These are phyloP conservation scores for Aotearoamyces nothofagi DNA, from an alignment of 2,329 filamentous ascomycete species.

Conservation along the genomic window DNA sequence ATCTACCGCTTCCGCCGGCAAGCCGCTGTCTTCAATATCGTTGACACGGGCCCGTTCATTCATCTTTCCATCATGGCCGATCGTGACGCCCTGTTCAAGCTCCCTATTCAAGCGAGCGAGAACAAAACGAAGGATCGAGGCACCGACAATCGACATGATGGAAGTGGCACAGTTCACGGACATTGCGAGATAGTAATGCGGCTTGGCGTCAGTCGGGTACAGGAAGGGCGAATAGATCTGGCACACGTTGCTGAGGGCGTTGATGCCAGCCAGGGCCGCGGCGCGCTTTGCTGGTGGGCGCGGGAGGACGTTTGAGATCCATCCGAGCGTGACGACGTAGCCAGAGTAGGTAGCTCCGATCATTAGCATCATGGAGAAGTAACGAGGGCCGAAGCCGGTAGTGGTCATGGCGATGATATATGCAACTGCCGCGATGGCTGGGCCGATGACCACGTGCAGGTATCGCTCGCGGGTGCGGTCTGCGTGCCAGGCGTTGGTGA, in stretches of 20 bases:
- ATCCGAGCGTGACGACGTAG: constrained; percentile 50
- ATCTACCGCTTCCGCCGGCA: background rate
- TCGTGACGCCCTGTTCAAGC: constrained; percentile 29
- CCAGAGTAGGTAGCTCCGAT: constrained; percentile 42
- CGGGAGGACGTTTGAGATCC: constrained; percentile 48
- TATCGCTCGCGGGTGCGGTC: constrained; percentile 54
- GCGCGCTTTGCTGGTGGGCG: constrained; percentile 10
- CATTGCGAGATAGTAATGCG: constrained; percentile 32
- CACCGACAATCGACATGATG: constrained; percentile 44
- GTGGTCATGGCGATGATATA: constrained; percentile 54
- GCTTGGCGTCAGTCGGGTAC: constrained; percentile 25
- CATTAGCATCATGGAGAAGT: constrained; percentile 57
- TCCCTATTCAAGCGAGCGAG: constrained; percentile 50
- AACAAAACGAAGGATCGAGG: constrained; percentile 43
- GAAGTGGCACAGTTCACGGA: constrained; percentile 49
- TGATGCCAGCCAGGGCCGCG: constrained; percentile 9
- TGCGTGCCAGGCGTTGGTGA: constrained; percentile 49
- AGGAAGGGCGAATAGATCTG: constrained; percentile 55
- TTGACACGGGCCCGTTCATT: background rate
- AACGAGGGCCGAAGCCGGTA: constrained; percentile 39
- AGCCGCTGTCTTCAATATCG: background rate
- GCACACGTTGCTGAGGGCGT: constrained; percentile 32
- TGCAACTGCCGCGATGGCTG: constrained; percentile 35
- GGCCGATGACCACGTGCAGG: constrained; percentile 44
- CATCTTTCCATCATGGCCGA: background rate